These are phyloP conservation scores for Musa troglodytarum DNA, from an alignment of 176 grass and related monocot genomes.

Conservation along the genomic window DNA sequence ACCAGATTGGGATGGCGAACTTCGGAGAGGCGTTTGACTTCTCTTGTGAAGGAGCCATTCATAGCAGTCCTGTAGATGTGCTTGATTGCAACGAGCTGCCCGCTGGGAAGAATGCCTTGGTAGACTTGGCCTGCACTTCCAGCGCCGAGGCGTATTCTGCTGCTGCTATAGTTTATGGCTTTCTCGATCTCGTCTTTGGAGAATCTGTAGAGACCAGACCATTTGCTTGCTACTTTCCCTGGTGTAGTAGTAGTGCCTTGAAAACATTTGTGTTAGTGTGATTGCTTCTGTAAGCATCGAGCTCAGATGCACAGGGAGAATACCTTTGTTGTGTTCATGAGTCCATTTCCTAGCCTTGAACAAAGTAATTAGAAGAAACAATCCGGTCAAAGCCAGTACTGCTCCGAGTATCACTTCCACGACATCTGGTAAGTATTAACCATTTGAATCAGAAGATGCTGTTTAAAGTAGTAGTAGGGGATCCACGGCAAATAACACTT, in stretches of 20 bases:
- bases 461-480: neutral
- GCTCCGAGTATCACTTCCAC: slow-evolving; percentile 1
- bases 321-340: neutral
- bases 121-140: slow-evolving; percentile 57
- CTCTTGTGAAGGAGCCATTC: slow-evolving; percentile 36
- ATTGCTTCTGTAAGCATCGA: neutral
- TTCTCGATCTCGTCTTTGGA: slow-evolving; percentile 48
- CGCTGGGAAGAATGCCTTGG: slow-evolving; percentile 51
- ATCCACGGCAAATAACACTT: neutral
- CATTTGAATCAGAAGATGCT: neutral
- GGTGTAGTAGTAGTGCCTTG: neutral
- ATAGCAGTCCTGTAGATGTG: slow-evolving; percentile 41
- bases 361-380: slow-evolving; percentile 7
- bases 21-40: slow-evolving; percentile 50
- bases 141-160: slow-evolving; percentile 31
- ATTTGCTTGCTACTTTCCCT: slow-evolving; percentile 29
- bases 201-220: slow-evolving; percentile 58
- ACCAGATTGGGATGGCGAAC: slow-evolving; percentile 49
- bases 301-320: neutral
- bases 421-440: neutral
- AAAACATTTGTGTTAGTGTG: neutral
- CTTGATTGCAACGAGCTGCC: slow-evolving; percentile 55
- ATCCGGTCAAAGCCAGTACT: slow-evolving; percentile 7
- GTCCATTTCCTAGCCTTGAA: neutral
- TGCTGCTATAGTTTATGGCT: slow-evolving; percentile 37